These are phyloP conservation scores for Solanum microdontum DNA, from an alignment of 257 asterid species.

Conservation along the genomic window DNA sequence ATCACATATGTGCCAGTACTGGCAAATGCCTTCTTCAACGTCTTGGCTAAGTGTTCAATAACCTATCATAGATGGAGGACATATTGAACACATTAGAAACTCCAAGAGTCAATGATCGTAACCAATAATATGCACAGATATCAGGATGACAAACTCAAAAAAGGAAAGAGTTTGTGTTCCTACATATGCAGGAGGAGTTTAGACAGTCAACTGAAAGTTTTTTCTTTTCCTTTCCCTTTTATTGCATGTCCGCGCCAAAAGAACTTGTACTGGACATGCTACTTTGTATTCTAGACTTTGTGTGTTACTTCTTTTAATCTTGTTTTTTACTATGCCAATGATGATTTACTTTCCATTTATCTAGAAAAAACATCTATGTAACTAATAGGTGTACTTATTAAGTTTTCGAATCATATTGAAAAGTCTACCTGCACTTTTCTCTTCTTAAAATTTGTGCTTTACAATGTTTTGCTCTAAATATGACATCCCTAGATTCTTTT, in stretches of 20 bases:
- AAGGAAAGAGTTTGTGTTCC: background rate
- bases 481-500: background rate
- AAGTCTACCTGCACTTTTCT: background rate
- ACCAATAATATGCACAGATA: background rate
- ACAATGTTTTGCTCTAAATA: background rate
- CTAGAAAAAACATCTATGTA: background rate
- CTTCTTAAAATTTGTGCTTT: background rate
- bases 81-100: background rate
- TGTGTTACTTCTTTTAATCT: background rate
- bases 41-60: slow-evolving; percentile 67
- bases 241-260: background rate
- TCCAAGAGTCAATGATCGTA: background rate
- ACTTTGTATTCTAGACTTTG: background rate
- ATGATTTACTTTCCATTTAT: background rate
- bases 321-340: background rate
- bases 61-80: slow-evolving; percentile 25
- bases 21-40: slow-evolving; percentile 90
- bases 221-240: background rate
- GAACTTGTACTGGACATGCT: background rate
- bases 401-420: background rate
- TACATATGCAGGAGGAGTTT: background rate
- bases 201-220: background rate
- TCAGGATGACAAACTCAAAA: background rate
- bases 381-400: background rate
- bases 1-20: slow-evolving; percentile 84